These are phyloP conservation scores for Pyracantha coccinea DNA, from an alignment of 331 rosid species.

Conservation along the genomic window DNA sequence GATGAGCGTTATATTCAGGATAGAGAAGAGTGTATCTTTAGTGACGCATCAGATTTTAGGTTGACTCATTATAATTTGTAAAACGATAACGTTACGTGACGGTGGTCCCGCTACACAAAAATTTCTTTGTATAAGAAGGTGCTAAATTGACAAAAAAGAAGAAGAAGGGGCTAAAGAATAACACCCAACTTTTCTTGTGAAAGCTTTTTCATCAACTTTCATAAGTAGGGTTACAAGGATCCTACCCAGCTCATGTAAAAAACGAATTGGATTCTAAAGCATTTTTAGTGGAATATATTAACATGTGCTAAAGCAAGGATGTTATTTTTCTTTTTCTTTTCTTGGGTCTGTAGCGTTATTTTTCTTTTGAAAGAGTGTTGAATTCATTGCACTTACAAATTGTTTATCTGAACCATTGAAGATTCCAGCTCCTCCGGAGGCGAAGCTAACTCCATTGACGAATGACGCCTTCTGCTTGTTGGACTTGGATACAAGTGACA, in stretches of 20 bases:
- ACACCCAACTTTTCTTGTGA: not conserved
- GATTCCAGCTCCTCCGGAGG: constrained; percentile 93
- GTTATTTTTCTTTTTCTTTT: not conserved
- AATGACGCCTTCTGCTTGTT: constrained; percentile 25
- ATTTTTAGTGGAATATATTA: not conserved
- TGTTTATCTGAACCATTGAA: constrained; percentile 44
- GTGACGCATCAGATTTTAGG: no score
- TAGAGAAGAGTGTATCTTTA: no score
- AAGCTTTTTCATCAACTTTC: not conserved
- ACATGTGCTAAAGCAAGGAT: not conserved
- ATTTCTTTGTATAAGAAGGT: no score
- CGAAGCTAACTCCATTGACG: constrained; percentile 69
- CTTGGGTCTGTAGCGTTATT: no score
- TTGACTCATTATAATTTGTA: no score
- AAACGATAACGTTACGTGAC: no score
- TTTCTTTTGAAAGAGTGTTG: not conserved
- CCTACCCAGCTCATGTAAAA: not conserved
- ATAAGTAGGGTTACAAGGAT: not conserved
- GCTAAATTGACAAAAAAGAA: no score
- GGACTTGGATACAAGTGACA: constrained; percentile 38
- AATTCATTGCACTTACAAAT: constrained; percentile 33
- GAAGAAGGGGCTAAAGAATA: no score
- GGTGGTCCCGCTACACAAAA: rapidly evolving
- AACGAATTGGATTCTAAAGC: not conserved
- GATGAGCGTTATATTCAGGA: no score